Evolutionary conservation across 208 protist genomes (phyloP), one percentile per base, ranked within the genome.

Genomic region (Novymonas esmeraldas): DNA sequence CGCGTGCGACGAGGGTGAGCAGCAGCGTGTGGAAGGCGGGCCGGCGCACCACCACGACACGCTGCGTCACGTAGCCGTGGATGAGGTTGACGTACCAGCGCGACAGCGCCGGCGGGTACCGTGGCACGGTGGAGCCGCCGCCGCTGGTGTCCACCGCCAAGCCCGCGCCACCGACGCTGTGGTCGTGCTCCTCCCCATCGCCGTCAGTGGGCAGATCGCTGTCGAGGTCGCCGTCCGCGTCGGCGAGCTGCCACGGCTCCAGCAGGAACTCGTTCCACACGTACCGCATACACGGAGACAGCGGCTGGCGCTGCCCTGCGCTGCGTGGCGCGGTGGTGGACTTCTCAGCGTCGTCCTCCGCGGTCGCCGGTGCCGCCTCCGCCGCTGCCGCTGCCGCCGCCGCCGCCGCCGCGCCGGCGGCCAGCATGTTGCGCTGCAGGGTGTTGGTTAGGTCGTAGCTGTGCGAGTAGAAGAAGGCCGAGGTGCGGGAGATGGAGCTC

Each of bases 381-480:
- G 24, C 4, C 33, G 13, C 26, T 9, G 28, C 39, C n/a, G 56
- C 13, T 31, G 59, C 18, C 20, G 9, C 58, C 5, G 26, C 48
- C 28, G 24, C 4, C 33, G 13, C 26, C 13, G 28, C 39, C n/a
- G 56, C 13, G 18, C 56, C 56, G 42, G 56, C 56, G 6, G 68
- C 66, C 10, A 70, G 88, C 85, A 96, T 98, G 75, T 99, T 98
- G 13, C 70, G 76, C 78, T 99, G 97, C 29, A 99, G 76, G 11
- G 95, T 95, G 70, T 96, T 85, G 1, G 96, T 97, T 1, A 99
- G 67, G 73, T 99, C 97, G 72, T 99, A 99, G 0, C 91, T 98
- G 83, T 98, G 94, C 29, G 87, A 92, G 72, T 97, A 99, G 78
- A 95, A 99, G 61, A 98, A 98, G 51, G 98, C 68, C 10, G 80